Evolutionary conservation across 2,329 filamentous ascomycete species (phyloP).

Genomic region (Xylaria sp.): DNA sequence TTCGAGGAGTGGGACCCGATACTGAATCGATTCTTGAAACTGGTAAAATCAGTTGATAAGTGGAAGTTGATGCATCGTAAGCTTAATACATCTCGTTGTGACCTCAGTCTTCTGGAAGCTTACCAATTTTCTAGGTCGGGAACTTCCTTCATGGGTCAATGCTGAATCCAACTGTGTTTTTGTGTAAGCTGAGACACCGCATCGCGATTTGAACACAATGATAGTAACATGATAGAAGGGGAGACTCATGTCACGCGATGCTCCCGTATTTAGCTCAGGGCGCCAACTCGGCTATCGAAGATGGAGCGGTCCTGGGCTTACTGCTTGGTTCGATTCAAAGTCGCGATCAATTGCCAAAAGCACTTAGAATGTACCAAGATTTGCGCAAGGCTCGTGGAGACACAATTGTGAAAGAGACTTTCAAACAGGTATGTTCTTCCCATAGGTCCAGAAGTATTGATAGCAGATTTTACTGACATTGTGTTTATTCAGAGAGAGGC

Average conservation of each 20-base stretch:
- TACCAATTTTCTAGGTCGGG: slow-evolving; percentile 37
- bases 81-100: slow-evolving; percentile 34
- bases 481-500: slow-evolving; percentile 54
- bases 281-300: slow-evolving; percentile 74
- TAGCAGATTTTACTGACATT: neutral
- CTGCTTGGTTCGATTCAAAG: slow-evolving; percentile 62
- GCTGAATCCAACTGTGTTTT: slow-evolving; percentile 58
- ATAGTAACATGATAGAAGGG: slow-evolving; percentile 47
- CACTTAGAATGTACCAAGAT: slow-evolving; percentile 56
- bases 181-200: slow-evolving; percentile 49
- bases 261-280: slow-evolving; percentile 72
- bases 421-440: slow-evolving; percentile 54
- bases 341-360: slow-evolving; percentile 58
- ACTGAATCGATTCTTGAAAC: slow-evolving; percentile 53
- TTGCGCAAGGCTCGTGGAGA: slow-evolving; percentile 60
- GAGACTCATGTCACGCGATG: slow-evolving; percentile 73
- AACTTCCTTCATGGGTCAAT: slow-evolving; percentile 66
- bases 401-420: slow-evolving; percentile 69
- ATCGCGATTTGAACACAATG: slow-evolving; percentile 45
- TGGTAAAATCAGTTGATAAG: slow-evolving; percentile 70
- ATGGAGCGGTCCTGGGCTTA: slow-evolving; percentile 71
- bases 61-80: slow-evolving; percentile 72
- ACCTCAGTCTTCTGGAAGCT: neutral
- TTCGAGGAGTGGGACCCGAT: slow-evolving; percentile 74
- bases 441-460: neutral